These are phyloP conservation scores for Hymenoscyphus repandus DNA, from an alignment of 2,329 filamentous ascomycete species.

Conservation along the genomic window DNA sequence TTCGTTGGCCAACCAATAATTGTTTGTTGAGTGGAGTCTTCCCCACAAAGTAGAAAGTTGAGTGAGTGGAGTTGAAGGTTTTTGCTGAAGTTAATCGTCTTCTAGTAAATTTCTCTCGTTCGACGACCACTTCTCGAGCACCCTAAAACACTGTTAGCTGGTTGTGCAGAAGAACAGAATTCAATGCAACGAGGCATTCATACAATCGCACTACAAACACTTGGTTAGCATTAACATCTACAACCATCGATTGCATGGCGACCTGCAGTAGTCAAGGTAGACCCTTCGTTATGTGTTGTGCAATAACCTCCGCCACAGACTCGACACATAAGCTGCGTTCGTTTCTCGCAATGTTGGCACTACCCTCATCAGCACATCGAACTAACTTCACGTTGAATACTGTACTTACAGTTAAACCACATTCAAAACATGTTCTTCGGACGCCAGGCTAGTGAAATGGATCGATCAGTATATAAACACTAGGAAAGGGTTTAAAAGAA, in stretches of 20 bases:
- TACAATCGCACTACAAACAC: constrained; percentile 30
- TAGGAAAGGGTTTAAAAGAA: constrained; percentile 25
- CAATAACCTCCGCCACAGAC: constrained; percentile 79
- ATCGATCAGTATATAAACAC: constrained; percentile 24
- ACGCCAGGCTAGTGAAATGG: constrained; percentile 38
- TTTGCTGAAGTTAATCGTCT: neutral
- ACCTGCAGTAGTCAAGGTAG: constrained; percentile 49
- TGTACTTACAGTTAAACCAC: constrained; percentile 66
- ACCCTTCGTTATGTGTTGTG: constrained; percentile 76
- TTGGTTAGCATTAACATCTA: constrained; percentile 23
- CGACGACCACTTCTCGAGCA: constrained; percentile 24
- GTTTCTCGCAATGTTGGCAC: constrained; percentile 71
- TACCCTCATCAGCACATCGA: constrained; percentile 31
- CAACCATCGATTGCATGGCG: constrained; percentile 24
- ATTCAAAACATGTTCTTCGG: constrained; percentile 77
- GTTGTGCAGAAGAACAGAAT: neutral
- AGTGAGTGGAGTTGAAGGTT: constrained; percentile 1
- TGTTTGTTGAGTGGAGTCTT: neutral
- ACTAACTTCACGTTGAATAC: neutral
- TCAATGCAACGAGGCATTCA: constrained; percentile 10
- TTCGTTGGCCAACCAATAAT: too few species aligned
- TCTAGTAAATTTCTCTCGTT: constrained; percentile 26
- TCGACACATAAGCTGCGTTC: constrained; percentile 66
- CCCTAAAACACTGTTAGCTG: constrained; percentile 19
- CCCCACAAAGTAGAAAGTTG: neutral